A percentile compares a stretch with the other conserved stretches of the same genome.
phyloP scores from a whole-genome alignment of 441 rosid species.

The Macaranga tanarius region DNA sequence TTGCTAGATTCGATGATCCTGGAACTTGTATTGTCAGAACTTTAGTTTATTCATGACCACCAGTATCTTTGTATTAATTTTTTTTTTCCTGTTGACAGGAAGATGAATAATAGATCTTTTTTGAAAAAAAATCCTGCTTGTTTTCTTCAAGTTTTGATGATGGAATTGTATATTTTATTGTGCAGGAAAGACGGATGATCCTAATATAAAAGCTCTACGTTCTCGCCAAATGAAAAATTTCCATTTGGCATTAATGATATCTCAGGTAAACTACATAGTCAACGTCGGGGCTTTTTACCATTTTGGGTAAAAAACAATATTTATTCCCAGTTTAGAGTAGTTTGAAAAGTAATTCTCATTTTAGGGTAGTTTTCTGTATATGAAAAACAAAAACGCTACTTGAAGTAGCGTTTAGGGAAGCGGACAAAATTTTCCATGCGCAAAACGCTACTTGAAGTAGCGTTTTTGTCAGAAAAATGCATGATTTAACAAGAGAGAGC shows the following conservation, averaged over 20 bases:
- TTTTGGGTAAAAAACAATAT: too few species aligned
- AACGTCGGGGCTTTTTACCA: too few species aligned
- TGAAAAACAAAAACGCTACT: too few species aligned
- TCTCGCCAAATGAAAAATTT: slow-evolving; percentile 87
- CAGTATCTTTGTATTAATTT: not conserved
- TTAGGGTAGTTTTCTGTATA: too few species aligned
- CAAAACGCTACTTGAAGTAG: too few species aligned
- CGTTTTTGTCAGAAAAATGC: too few species aligned
- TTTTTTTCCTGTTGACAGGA: not conserved
- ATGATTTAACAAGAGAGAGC: too few species aligned
- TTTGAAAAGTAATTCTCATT: too few species aligned
- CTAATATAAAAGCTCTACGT: slow-evolving; percentile 65
- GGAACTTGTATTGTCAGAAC: not conserved
- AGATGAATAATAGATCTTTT: not conserved
- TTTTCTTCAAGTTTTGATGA: not conserved
- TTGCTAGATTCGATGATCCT: not conserved
- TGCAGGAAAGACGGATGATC: slow-evolving; percentile 40
- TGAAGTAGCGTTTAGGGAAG: too few species aligned
- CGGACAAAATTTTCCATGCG: too few species aligned
- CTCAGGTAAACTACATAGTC: slow-evolving; percentile 68
- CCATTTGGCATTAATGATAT: slow-evolving; percentile 83
- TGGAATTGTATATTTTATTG: not conserved
- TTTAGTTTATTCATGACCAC: not conserved
- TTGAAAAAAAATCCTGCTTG: not conserved
- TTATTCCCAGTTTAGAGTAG: too few species aligned